Evolutionary conservation across 805 yeast species (phyloP).

Genomic region (Zygosaccharomyces gambellarensis): DNA sequence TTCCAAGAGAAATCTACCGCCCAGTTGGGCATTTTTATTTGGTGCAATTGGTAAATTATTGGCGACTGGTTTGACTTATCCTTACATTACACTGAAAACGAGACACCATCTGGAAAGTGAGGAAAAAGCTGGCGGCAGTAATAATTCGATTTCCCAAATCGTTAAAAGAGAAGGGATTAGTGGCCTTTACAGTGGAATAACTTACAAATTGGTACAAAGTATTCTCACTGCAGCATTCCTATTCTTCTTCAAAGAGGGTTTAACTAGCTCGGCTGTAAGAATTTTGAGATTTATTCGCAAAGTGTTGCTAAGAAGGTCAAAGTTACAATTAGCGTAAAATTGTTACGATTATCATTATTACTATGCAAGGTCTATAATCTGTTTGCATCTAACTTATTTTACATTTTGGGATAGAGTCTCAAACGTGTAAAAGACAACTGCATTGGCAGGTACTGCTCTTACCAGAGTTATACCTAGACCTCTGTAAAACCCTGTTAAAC

Average conservation of each 20-base stretch:
- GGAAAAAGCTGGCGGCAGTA: conserved; percentile 19
- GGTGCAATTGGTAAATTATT: conserved; percentile 88
- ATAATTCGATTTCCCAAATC: conserved; percentile 45
- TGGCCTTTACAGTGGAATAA: conserved; percentile 77
- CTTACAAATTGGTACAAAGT: conserved; percentile 75
- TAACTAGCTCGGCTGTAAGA: conserved; percentile 54
- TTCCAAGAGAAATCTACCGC: conserved; percentile 42
- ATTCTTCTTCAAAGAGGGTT: conserved; percentile 85
- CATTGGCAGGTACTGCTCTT: conserved; percentile 87
- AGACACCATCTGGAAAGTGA: conserved; percentile 71
- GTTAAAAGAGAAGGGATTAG: conserved; percentile 64
- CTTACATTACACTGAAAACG: conserved; percentile 83
- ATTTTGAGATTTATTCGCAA: conserved; percentile 42
- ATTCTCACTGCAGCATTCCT: conserved; percentile 85
- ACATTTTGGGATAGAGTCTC: conserved; percentile 42
- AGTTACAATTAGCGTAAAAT: neutral
- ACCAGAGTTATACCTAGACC: conserved; percentile 79
- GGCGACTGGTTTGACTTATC: conserved; percentile 88
- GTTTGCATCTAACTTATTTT: conserved; percentile 3
- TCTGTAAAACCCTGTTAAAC: conserved; percentile 68
- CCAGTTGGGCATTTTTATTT: conserved; percentile 73
- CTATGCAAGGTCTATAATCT: neutral
- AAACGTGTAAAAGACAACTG: conserved; percentile 75
- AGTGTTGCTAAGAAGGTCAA: conserved; percentile 3
- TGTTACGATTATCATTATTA: neutral